Conservation (phyloP, 768 basidiomycete genomes). For the Pholiota molesta region DNA sequence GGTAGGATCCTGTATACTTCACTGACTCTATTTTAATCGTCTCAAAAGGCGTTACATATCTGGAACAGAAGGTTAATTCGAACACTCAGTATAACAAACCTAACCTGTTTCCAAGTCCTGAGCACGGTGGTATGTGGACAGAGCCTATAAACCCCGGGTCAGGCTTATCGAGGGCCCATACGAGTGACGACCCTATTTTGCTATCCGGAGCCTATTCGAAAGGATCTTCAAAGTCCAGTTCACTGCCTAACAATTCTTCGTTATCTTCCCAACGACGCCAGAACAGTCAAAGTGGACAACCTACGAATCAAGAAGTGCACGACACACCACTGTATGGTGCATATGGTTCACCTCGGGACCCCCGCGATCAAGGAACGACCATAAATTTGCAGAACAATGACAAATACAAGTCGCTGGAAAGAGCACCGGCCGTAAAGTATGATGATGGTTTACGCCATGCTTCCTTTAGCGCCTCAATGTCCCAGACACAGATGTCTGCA, state of each 20-base stretch:
- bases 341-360: neutral
- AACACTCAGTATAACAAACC: neutral
- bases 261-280: neutral
- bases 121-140: neutral
- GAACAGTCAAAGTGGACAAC: neutral
- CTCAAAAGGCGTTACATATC: neutral
- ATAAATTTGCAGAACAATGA: no score
- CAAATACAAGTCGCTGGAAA: no score
- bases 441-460: slow-evolving; percentile 72
- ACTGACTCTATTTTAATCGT: neutral
- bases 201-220: neutral
- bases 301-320: neutral
- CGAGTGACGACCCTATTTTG: neutral
- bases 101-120: neutral
- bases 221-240: neutral
- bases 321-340: neutral
- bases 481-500: slow-evolving; percentile 64
- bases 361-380: no score
- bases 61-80: neutral
- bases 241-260: neutral
- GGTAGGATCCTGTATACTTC: neutral
- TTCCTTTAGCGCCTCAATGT: slow-evolving; percentile 61
- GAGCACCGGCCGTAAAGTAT: slow-evolving; percentile 56
- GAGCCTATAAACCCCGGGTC: neutral
- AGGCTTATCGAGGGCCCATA: neutral